Percentiles rank a stretch among this genome's conserved stretches.
Evolutionary conservation across 176 grass and related monocot species (phyloP).

Genomic region (Ananas comosus): DNA sequence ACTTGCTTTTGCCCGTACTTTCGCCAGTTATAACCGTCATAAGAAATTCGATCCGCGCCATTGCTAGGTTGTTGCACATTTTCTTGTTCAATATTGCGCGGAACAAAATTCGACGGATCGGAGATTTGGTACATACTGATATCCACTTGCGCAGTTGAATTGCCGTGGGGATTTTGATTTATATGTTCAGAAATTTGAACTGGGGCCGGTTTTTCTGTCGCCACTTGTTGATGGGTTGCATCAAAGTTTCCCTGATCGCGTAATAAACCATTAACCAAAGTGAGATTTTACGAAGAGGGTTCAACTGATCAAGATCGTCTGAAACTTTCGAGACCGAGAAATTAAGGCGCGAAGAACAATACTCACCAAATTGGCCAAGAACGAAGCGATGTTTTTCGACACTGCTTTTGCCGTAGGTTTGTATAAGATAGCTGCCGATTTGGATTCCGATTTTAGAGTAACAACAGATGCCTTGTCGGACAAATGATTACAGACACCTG

Average conservation of each 20-base stretch:
- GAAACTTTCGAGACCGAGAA: too few relatives aligned
- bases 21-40: slow-evolving; percentile 35
- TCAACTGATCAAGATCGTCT: too few relatives aligned
- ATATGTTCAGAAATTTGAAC: neutral
- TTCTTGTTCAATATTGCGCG: neutral
- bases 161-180: neutral
- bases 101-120: neutral
- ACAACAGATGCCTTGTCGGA: neutral
- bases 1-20: slow-evolving; percentile 43
- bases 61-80: neutral
- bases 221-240: neutral
- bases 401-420: slow-evolving; percentile 1
- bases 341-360: neutral
- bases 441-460: neutral
- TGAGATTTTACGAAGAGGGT: neutral
- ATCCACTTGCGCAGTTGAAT: neutral
- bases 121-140: slow-evolving; percentile 1
- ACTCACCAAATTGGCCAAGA: neutral
- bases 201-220: neutral
- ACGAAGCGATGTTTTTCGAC: neutral
- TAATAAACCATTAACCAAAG: neutral
- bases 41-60: slow-evolving; percentile 9
- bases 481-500: neutral
- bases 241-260: neutral
- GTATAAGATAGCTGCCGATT: neutral